Evolutionary conservation across 371 early-diverging fungal genomes (phyloP).

Genomic region (Actinomucor elegans): DNA sequence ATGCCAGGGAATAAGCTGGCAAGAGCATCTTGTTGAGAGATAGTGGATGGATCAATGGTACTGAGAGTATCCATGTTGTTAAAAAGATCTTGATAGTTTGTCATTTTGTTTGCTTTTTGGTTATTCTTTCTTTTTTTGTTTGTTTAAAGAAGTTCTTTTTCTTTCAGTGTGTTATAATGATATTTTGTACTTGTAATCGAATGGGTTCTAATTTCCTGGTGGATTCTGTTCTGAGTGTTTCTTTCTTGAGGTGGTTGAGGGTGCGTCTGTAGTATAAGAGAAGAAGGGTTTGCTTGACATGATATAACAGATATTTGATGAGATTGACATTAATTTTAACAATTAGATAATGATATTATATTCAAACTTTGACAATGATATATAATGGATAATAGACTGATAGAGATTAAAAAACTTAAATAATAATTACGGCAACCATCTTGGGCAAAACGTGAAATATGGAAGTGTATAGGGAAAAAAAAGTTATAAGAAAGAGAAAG

Average conservation of each 20-base stretch:
- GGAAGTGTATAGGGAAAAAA: not conserved
- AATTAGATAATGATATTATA: constrained; percentile 7
- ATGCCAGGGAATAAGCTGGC: not conserved
- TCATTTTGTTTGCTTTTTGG: not conserved
- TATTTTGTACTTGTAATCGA: constrained; percentile 11
- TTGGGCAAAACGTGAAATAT: constrained; percentile 4
- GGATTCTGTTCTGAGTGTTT: constrained; percentile 14
- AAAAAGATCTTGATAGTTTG: constrained; percentile 5
- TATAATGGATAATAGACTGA: not conserved
- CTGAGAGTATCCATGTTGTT: not conserved
- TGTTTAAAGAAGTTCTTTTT: too few species aligned
- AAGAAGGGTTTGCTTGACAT: constrained; percentile 24
- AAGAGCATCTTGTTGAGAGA: not conserved
- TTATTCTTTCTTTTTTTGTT: not conserved
- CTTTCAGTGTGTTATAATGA: not conserved
- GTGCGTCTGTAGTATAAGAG: constrained; percentile 27
- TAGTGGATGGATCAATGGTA: constrained; percentile 9
- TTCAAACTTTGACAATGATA: not conserved
- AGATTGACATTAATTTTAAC: constrained; percentile 9
- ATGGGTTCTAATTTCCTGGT: constrained; percentile 14
- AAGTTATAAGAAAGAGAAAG: not conserved
- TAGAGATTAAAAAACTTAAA: constrained; percentile 3
- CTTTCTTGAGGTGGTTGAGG: constrained; percentile 20
- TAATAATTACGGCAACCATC: constrained; percentile 15
- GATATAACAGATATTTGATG: constrained; percentile 8